phyloP scores from a whole-genome alignment of 441 rosid genomes.

The Isatis lusitanica region DNA sequence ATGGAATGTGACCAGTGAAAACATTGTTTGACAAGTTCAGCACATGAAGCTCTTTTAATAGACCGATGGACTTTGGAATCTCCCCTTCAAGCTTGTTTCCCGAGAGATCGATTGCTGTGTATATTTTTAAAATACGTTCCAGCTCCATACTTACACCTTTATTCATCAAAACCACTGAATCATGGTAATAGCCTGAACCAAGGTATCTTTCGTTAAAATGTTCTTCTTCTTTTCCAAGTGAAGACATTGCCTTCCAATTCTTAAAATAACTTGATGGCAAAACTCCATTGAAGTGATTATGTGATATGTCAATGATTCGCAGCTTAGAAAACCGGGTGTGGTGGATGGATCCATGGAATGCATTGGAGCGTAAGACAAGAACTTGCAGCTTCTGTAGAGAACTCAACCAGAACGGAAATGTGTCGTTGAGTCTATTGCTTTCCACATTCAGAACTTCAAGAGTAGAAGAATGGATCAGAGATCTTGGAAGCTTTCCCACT shows the following conservation, averaged over 20 bases:
- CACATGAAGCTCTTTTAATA: not conserved
- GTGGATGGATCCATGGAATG: not conserved
- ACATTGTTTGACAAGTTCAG: not conserved
- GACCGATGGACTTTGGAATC: not conserved
- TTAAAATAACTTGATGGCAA: not conserved
- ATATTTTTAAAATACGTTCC: not conserved
- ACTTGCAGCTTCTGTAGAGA: not conserved
- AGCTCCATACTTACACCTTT: slow-evolving; percentile 17
- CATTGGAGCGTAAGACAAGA: not conserved
- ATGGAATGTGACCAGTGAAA: slow-evolving; percentile 13
- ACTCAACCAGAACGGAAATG: not conserved
- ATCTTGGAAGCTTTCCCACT: not conserved
- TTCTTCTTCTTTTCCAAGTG: not conserved
- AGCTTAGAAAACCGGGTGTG: not conserved
- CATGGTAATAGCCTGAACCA: not conserved
- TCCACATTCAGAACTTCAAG: not conserved
- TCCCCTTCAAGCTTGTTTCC: slow-evolving; percentile 6
- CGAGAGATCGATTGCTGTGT: slow-evolving; percentile 20
- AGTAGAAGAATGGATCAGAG: not conserved
- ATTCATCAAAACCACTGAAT: slow-evolving; percentile 13
- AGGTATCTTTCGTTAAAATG: not conserved
- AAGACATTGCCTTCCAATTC: not conserved
- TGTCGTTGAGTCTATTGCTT: not conserved
- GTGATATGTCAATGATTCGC: not conserved
- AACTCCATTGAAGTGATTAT: not conserved